A percentile compares a stretch with the other conserved stretches of the same genome.
Conservation (phyloP, 345 rosid genomes). For the Syzygium aqueum region DNA sequence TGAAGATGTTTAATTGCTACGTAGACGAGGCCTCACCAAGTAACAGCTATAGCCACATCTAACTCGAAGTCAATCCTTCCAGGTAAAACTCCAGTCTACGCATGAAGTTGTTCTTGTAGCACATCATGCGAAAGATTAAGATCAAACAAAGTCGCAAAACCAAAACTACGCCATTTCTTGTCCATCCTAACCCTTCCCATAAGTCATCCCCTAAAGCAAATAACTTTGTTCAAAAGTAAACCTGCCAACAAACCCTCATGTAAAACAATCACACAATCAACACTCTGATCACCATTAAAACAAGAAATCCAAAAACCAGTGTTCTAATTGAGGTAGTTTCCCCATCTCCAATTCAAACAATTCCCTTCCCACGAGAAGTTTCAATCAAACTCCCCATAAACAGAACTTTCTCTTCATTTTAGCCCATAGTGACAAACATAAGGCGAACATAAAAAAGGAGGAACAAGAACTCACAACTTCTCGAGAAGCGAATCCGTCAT, state of each 20-base stretch:
- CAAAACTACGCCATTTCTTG: neutral
- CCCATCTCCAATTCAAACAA: neutral
- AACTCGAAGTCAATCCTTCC: neutral
- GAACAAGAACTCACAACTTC: conserved; percentile 53
- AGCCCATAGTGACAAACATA: neutral
- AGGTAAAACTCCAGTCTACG: neutral
- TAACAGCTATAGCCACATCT: neutral
- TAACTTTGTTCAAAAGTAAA: neutral
- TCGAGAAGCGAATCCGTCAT: conserved; percentile 80
- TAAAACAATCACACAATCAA: neutral
- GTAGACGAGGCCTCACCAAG: neutral
- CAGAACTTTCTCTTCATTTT: neutral
- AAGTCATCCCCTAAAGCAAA: neutral
- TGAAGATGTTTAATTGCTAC: neutral
- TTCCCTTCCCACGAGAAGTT: neutral
- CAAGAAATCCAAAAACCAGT: neutral
- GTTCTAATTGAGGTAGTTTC: neutral
- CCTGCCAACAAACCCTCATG: neutral
- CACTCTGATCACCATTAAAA: neutral
- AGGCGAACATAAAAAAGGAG: neutral
- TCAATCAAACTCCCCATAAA: neutral
- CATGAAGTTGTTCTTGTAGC: neutral
- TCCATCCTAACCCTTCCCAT: neutral
- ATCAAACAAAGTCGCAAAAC: fast-evolving
- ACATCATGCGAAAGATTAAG: neutral